Evolutionary conservation across 352 stramenopile genomes (phyloP).

Genomic region (Pythium myriotylum): DNA sequence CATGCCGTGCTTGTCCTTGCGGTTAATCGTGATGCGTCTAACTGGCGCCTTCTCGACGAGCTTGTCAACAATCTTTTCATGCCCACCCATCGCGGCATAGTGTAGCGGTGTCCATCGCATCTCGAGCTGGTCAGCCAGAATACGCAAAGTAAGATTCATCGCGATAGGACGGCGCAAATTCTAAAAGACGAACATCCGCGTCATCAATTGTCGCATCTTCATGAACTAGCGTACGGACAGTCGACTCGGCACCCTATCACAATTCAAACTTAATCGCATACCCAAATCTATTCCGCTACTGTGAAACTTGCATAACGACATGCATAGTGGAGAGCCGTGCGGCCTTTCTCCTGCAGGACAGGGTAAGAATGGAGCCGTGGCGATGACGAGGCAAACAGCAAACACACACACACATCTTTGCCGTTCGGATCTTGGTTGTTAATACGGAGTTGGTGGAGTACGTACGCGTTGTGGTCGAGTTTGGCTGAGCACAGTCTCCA

Average conservation of each 20-base stretch:
- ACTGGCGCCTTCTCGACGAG: constrained; percentile 74
- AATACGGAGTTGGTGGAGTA: constrained; percentile 61
- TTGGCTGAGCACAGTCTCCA: constrained; percentile 41
- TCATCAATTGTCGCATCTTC: constrained; percentile 81
- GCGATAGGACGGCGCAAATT: too few species aligned
- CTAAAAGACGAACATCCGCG: constrained; percentile 54
- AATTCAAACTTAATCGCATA: neutral
- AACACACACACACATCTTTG: constrained; percentile 52
- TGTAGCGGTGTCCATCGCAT: constrained; percentile 84
- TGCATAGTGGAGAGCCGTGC: constrained; percentile 74
- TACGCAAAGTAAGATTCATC: too few species aligned
- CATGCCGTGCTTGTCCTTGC: constrained; percentile 79
- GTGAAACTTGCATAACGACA: constrained; percentile 63
- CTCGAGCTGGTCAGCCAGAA: constrained; percentile 44
- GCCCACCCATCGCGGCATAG: constrained; percentile 76
- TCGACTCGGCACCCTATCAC: constrained; percentile 50
- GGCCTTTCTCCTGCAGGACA: constrained; percentile 63
- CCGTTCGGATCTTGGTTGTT: constrained; percentile 72
- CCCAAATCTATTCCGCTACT: too few species aligned
- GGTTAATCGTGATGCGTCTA: constrained; percentile 78
- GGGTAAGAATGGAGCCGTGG: too few species aligned
- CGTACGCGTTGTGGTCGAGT: constrained; percentile 67
- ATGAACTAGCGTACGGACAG: constrained; percentile 61
- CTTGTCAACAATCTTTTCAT: constrained; percentile 49
- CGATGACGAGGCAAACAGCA: too few species aligned